Evolutionary conservation across 441 rosid species (phyloP).

Genomic region (Aleurites moluccanus): DNA sequence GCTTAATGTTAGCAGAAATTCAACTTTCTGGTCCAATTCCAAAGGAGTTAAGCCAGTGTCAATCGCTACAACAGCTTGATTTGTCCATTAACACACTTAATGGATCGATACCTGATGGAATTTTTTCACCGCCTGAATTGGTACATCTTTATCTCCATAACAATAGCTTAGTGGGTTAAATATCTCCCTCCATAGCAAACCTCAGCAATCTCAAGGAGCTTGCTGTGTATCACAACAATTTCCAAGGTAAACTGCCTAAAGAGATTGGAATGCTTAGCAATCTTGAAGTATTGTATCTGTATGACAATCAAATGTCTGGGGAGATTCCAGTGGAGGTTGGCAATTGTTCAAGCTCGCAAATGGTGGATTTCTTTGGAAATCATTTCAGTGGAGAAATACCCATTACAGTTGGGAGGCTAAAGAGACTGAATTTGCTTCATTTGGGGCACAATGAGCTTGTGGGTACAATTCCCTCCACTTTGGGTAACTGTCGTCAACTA

Average conservation of each 20-base stretch:
- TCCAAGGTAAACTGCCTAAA: conserved; percentile 61
- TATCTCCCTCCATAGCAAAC: conserved; percentile 60
- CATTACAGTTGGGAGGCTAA: conserved; percentile 50
- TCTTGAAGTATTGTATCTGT: conserved; percentile 62
- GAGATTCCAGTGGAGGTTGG: conserved; percentile 78
- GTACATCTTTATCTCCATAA: conserved; percentile 75
- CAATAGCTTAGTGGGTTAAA: conserved; percentile 69
- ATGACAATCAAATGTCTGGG: conserved; percentile 66
- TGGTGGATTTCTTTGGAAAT: conserved; percentile 76
- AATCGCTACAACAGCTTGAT: conserved; percentile 63
- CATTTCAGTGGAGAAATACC: conserved; percentile 70
- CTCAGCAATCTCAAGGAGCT: conserved; percentile 62
- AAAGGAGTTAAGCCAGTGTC: conserved; percentile 48
- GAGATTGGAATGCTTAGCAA: conserved; percentile 56
- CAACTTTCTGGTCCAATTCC: conserved; percentile 72
- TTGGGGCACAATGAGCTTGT: conserved; percentile 70
- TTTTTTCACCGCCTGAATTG: conserved; percentile 47
- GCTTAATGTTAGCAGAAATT: conserved; percentile 46
- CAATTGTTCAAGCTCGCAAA: conserved; percentile 67
- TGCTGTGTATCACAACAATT: conserved; percentile 67
- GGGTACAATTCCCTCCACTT: conserved; percentile 62
- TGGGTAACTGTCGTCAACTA: conserved; percentile 69
- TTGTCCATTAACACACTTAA: conserved; percentile 66
- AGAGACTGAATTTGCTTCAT: conserved; percentile 57
- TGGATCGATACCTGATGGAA: conserved; percentile 60